Base-by-base conservation (phyloP, 257 asterid species). In the Nicotiana obtusifolia region DNA sequence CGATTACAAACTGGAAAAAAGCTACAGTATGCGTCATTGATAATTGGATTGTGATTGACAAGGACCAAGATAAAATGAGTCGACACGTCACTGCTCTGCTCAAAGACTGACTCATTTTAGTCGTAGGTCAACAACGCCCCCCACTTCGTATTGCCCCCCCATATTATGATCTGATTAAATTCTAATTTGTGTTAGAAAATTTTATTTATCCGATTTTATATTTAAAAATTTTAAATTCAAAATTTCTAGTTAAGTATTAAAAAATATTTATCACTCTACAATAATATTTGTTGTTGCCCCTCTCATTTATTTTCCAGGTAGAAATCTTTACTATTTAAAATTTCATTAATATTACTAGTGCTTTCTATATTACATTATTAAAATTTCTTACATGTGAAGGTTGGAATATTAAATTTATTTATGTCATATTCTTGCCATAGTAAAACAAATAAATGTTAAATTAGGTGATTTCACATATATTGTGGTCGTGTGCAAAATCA, bases 101-200 rank as follows among this genome's bases (percentile, higher is more conserved):
- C 22, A 10, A 9, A 49, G 16, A 24, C 26, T n/a, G 76, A 67
- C 44, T 6, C 44, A 35, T 35, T 35, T 35, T 35, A 35, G 81
- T 81, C 85, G 53, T 86, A 31, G 86, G 86, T 88, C 91, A 85
- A 87, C 88, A 87, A 82, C 86, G 83, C 59, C 83, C 82, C 87
- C 82, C 84, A 81, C 13, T 16, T 33, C 37, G 37, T 33, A 33
- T 33, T 33, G 37, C 37, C 37, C 37, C 37, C 5, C 5, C 37
- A 4, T 33, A 33, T 33, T 33, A 33, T 33, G 0, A 5, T 33
- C 7, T 5, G 1, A 33, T 1, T 33, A 33, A 33, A 33, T 33
- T 33, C 7, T 33, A 33, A 33, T 33, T 33, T 33, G 37, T 33
- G 7, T 33, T 33, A 33, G 37, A 33, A 33, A 33, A 33, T 5